A percentile compares a stretch with the other conserved stretches of the same genome.
Evolutionary conservation across 768 basidiomycete genomes (phyloP).

Genomic region (Mrakia gelida): DNA sequence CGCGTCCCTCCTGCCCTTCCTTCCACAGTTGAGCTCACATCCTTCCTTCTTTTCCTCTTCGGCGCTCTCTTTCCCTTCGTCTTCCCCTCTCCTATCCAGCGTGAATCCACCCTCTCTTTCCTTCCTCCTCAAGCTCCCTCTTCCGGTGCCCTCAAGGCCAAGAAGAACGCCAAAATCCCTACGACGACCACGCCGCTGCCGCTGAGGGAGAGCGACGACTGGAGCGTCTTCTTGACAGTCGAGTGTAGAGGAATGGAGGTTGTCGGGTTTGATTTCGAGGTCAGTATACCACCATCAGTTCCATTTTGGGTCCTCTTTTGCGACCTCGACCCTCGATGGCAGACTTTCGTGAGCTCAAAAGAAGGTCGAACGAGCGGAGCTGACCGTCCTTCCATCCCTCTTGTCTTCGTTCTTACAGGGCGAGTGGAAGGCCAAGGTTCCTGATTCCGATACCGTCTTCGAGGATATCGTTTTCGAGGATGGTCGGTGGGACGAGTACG

Average conservation of each 20-base stretch:
- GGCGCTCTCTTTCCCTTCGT: background rate
- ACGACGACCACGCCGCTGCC: conserved; percentile 22
- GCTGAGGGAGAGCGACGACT: conserved; percentile 26
- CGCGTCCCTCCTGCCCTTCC: background rate
- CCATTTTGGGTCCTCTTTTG: too few relatives aligned
- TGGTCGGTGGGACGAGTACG: conserved; percentile 33
- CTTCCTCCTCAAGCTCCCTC: conserved; percentile 26
- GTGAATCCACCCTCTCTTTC: conserved; percentile 30
- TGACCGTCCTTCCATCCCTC: background rate
- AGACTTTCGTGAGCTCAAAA: background rate
- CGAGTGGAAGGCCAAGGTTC: conserved; percentile 25
- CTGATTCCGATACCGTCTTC: conserved; percentile 24
- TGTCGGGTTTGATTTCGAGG: conserved; percentile 31
- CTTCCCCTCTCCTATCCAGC: background rate
- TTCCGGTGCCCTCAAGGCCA: conserved; percentile 23
- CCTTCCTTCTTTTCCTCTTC: background rate
- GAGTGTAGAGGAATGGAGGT: conserved; percentile 30
- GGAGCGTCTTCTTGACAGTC: conserved; percentile 30
- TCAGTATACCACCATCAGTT: background rate
- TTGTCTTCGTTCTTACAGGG: background rate
- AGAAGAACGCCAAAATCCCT: conserved; percentile 25
- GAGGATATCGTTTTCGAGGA: conserved; percentile 29
- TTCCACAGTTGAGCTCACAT: background rate
- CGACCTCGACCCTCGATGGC: background rate
- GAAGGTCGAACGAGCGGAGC: too few relatives aligned